A percentile compares a stretch with the other conserved stretches of the same genome.
phyloP scores from a whole-genome alignment of 805 yeast species.

The Lachancea mirantina region DNA sequence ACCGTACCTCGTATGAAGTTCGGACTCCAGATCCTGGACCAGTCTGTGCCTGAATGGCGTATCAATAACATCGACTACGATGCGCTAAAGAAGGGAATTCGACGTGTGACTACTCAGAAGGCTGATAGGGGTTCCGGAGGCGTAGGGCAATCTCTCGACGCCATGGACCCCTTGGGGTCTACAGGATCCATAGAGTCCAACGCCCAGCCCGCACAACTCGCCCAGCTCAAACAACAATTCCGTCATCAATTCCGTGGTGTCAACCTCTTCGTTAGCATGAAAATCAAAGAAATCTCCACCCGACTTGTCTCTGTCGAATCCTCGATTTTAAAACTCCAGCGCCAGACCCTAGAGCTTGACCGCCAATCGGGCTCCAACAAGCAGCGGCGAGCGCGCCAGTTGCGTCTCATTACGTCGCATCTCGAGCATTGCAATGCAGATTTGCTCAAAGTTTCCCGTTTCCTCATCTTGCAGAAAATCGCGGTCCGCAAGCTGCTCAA shows the following conservation, averaged over 20 bases:
- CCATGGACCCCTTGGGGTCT: too few species aligned
- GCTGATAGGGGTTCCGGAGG: conserved; percentile 2
- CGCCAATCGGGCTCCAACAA: conserved; percentile 4
- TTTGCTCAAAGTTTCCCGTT: conserved; percentile 48
- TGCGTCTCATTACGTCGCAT: conserved; percentile 15
- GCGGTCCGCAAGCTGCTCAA: conserved; percentile 56
- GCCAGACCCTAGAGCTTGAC: neutral
- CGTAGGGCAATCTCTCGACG: conserved; percentile 3
- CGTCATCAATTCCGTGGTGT: conserved; percentile 22
- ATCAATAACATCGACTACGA: conserved; percentile 78
- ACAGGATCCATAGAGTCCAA: too few species aligned
- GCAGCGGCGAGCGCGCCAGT: too few species aligned
- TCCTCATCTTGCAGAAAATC: conserved; percentile 51
- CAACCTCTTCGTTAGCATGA: conserved; percentile 24
- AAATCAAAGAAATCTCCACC: conserved; percentile 26
- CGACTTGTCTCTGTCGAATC: conserved; percentile 24
- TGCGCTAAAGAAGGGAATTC: conserved; percentile 60
- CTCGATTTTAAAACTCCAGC: conserved; percentile 17
- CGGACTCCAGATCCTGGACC: conserved; percentile 64
- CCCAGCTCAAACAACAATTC: conserved; percentile 12
- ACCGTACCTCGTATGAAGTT: conserved; percentile 59
- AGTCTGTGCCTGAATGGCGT: conserved; percentile 86
- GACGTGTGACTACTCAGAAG: conserved; percentile 40
- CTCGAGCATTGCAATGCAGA: conserved; percentile 27
- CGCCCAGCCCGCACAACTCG: conserved; percentile 9